Base-by-base conservation (phyloP, 169 alveolate species). In the Cryptosporidium baileyi region DNA sequence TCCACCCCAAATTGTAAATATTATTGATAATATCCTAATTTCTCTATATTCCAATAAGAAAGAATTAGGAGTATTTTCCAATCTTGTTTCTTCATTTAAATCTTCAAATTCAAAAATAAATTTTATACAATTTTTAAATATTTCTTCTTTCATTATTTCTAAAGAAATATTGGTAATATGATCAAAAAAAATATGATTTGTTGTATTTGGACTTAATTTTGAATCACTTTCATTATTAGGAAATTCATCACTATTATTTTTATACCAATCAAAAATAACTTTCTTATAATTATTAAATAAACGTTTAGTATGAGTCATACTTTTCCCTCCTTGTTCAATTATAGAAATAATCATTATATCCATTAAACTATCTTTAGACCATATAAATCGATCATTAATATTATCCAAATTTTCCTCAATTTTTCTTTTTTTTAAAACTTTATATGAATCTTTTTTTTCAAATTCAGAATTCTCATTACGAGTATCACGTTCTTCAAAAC, bases 1-100 rank as follows among this genome's bases (percentile, higher is more conserved):
- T 5, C 85, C 52, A 11, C 85, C 85, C 85, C 85, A 74, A 24
- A 74, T 19, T 11, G 67, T 40, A 6, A 74, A 24, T 7, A 74
- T 24, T 52, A 36, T 5, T 15, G 74, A 74, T 8, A 74, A 19
- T 13, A 36, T 22, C 36, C 85, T 74, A 13, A 65, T n/a, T 19
- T 47, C 81, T 3, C 51, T 65, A 5, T 65, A 22, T 6, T 34
- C 24, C 5, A 17, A 19, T 34, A 57, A 30, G 24, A 15, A 3
- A 28, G 34, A 3, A 8, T 5, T 13, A 15, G 51, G 11, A 8
- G 49, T 7, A 54, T 41, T 13, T 4, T 15, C 3, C 3, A 30
- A 34, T 19, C 7, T 51, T 17, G 5, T 22, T 17, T 38, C 67
- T 2, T 19, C n/a, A 11, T 59, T 8, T 9, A 34, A 22, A 11